Conservation (phyloP, 371 early-diverging fungal genomes). For the Rhizomucor miehei region DNA sequence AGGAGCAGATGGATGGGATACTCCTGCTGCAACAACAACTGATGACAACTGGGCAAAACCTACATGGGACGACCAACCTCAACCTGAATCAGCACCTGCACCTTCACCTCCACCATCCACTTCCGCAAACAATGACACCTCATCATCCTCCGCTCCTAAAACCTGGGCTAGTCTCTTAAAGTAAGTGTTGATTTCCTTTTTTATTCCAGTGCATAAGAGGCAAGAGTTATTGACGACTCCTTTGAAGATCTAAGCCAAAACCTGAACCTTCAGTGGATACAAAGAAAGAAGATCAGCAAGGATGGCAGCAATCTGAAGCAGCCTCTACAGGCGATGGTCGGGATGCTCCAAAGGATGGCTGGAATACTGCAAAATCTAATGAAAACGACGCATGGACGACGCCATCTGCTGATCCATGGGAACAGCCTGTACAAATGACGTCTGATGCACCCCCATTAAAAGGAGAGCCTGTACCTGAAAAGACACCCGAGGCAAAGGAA, state of each 20-base stretch:
- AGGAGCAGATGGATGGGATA: slow-evolving; percentile 13
- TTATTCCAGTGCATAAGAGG: background rate
- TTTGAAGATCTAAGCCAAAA: slow-evolving; percentile 9
- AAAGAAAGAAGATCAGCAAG: background rate
- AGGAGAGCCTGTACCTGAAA: no score
- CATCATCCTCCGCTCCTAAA: slow-evolving; percentile 29
- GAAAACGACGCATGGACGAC: background rate
- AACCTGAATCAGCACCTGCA: slow-evolving; percentile 15
- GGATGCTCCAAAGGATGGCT: slow-evolving; percentile 5
- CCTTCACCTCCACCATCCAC: background rate
- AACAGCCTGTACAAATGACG: no score
- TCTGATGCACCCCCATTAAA: no score
- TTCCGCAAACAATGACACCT: background rate
- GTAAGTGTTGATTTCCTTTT: slow-evolving; percentile 36
- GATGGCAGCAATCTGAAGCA: background rate
- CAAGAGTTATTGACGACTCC: background rate
- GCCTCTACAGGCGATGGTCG: background rate
- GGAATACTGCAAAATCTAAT: background rate
- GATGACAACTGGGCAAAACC: slow-evolving; percentile 7
- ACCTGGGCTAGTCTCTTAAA: slow-evolving; percentile 83
- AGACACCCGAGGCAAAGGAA: background rate
- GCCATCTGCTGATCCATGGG: no score
- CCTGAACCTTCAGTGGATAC: slow-evolving; percentile 7
- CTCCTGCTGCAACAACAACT: background rate
- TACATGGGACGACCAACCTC: slow-evolving; percentile 6